These are phyloP conservation scores for Sporothrix pallida DNA, from an alignment of 2,329 filamentous ascomycete genomes.

Conservation along the genomic window DNA sequence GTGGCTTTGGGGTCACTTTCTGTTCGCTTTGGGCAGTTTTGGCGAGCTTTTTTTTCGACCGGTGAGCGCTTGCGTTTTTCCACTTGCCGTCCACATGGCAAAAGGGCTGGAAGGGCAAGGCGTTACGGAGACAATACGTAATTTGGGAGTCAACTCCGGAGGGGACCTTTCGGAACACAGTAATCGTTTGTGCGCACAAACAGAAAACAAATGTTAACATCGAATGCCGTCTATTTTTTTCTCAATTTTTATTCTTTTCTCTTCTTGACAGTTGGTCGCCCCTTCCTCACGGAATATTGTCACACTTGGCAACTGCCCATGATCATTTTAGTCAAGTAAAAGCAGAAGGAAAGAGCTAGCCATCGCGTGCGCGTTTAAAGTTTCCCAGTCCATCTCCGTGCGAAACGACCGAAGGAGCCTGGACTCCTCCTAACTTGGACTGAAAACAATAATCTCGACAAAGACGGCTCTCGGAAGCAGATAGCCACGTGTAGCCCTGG, in stretches of 20 bases:
- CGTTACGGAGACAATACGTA: conserved; percentile 20
- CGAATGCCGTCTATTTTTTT: too few relatives aligned
- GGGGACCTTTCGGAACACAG: too few relatives aligned
- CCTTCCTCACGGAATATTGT: too few relatives aligned
- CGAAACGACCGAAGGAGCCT: background rate
- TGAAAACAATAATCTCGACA: too few relatives aligned
- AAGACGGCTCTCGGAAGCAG: background rate
- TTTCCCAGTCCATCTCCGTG: background rate
- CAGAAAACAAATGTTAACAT: too few relatives aligned
- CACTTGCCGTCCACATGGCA: conserved; percentile 26
- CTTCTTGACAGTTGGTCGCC: too few relatives aligned
- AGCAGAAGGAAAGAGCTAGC: too few relatives aligned
- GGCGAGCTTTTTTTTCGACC: conserved; percentile 11
- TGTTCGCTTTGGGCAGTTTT: background rate
- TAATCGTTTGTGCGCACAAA: too few relatives aligned
- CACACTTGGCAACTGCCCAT: too few relatives aligned
- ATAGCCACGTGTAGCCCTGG: conserved; percentile 20
- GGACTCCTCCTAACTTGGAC: background rate
- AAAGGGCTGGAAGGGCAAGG: background rate
- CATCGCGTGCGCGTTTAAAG: conserved; percentile 12
- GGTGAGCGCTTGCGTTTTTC: conserved; percentile 23
- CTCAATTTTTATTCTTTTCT: too few relatives aligned
- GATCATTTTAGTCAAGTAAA: too few relatives aligned
- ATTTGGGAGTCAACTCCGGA: background rate
- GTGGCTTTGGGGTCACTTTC: background rate